Evolutionary conservation across 805 yeast genomes (phyloP), one percentile per base, ranked within the genome.

Genomic region (Groenewaldozyma salmanticensis): DNA sequence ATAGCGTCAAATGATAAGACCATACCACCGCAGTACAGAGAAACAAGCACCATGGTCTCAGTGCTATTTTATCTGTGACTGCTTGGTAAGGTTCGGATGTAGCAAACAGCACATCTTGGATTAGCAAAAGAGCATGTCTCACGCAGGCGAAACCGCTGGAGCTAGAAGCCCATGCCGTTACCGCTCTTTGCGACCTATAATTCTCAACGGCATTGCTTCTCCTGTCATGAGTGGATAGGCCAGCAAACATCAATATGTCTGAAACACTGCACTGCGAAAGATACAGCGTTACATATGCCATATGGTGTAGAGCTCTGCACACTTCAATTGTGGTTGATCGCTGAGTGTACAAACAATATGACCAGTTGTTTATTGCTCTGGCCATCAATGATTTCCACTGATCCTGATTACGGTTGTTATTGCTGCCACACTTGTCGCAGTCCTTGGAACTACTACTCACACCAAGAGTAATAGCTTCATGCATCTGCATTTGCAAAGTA

Each of bases 11-110:
- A 39, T 52, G 44, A 40, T 44, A 52, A 5, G 52, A 45, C 52
- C 54, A 52, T 7, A 53, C 49, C 3, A 51, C 39, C n/a, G 53
- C 43, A n/a, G 55, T 52, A 15, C 48, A 42, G 11, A 54, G 38
- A 43, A 53, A 53, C 21, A 54, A 37, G 33, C 57, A 53, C 58
- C 58, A 54, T 4, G 58, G 58, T 11, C 57, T 39, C 13, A 53
- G 45, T 2, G 55, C 57, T 16, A 54, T 44, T 37, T 53, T 51
- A 45, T 54, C 58, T 5, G 31, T 34, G 4, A 40, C 21, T 5
- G 53, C 54, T 5, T 40, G 33, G 33, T 43, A 46, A 6, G 27
- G 38, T 5, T 45, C 37, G 21, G 36, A 44, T n/a, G 49, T 44
- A 2, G 43, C 35, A 33, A 52, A 45, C n/a, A 51, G 38, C 4